Evolutionary conservation across 2,329 filamentous ascomycete genomes (phyloP).

Genomic region (Clathrospora elynae): DNA sequence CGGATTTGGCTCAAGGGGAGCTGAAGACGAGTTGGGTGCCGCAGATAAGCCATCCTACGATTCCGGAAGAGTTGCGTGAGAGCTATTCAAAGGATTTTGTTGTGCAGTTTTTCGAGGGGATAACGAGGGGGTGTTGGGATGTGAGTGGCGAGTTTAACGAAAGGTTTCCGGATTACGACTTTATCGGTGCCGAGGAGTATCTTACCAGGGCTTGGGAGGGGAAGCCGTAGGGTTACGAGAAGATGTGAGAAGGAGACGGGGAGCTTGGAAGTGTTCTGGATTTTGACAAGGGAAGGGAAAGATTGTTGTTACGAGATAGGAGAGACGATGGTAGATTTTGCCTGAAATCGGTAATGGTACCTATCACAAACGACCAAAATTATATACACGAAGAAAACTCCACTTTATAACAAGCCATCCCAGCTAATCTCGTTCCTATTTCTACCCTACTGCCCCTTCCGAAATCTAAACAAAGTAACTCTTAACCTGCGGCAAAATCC

Average conservation of each 20-base stretch:
- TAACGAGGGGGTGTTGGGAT: slow-evolving; percentile 52
- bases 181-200: slow-evolving; percentile 51
- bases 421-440: not conserved
- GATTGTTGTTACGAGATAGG: no score
- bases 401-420: not conserved
- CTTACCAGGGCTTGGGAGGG: slow-evolving; percentile 50
- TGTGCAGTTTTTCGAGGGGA: slow-evolving; percentile 52
- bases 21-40: slow-evolving; percentile 52
- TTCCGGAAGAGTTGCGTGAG: slow-evolving; percentile 46
- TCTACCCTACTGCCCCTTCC: not conserved
- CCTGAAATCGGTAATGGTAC: no score
- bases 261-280: no score
- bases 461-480: slow-evolving; percentile 34
- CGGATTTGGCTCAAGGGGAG: slow-evolving; percentile 55
- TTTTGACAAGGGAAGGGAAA: no score
- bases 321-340: no score
- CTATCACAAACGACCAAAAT: no score
- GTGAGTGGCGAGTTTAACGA: slow-evolving; percentile 55
- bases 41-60: slow-evolving; percentile 37
- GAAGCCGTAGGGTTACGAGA: slow-evolving; percentile 39
- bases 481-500: slow-evolving; percentile 45
- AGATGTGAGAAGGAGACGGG: no score
- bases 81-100: slow-evolving; percentile 48
- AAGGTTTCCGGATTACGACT: slow-evolving; percentile 53
- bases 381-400: slow-evolving; percentile 17